Evolutionary conservation across 2,329 filamentous ascomycete genomes (phyloP), one percentile per base, ranked within the genome.

Genomic region (Fusarium protoensiforme): DNA sequence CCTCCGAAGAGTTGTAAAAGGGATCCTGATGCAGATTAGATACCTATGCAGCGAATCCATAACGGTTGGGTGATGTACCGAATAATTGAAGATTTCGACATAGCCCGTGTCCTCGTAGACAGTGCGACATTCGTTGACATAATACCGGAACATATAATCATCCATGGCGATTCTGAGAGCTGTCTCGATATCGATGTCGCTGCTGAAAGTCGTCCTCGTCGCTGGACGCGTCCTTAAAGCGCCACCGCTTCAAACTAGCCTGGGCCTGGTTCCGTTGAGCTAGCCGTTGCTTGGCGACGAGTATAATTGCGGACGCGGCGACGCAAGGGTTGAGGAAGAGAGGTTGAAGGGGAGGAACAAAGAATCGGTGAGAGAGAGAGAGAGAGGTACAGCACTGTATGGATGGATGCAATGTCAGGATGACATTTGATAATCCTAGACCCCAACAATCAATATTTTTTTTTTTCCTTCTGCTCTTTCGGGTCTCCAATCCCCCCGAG

Each of bases 21-120:
- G 86, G 80, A 78, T 90, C 85, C 88, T 90, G 27, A 33, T 20
- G 39, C 29, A 54, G 53, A 43, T 46, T 57, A 61, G 46, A 56
- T 56, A 56, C 18, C 8, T 29, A 7, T 39, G 2, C 7, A 36
- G 39, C 11, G 9, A 2, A 20, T 29, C 24, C 14, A 58, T 16
- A 33, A 16, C 18, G 27, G 14, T 8, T 14, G 54, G 18, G 13
- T 63, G 22, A 78, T 87, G 71, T 79, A 90, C 89, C 77, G 88
- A 87, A 73, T 89, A 91, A 73, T 90, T 91, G 75, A 89, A 85
- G 39, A 90, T 88, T 78, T 91, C 87, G 27, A 91, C 72, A 77
- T 89, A 91, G 71, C 82, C 85, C 20, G 88, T 90, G 62, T 80
- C 81, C 79, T 91, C 89, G 5, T 80, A 68, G 56, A 90, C 86